phyloP scores from a whole-genome alignment of 208 protist genomes.

The Acanthamoeba triangularis region DNA sequence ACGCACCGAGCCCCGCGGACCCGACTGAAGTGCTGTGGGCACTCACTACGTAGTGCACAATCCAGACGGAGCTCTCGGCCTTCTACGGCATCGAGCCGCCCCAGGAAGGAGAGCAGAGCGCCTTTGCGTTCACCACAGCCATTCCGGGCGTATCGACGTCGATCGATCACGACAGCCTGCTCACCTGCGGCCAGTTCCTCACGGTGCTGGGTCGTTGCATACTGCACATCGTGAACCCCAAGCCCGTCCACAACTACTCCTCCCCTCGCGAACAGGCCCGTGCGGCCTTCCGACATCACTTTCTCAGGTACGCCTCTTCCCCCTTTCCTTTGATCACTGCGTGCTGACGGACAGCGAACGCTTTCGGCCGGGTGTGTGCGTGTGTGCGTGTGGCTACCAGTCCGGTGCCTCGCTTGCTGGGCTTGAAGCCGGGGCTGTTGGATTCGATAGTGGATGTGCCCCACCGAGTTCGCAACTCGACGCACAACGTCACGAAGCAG shows the following conservation, averaged over 20 bases:
- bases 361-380: background rate
- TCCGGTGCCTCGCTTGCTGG: slow-evolving; percentile 34
- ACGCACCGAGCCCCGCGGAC: background rate
- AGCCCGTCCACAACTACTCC: background rate
- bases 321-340: background rate
- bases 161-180: slow-evolving; percentile 14
- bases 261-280: background rate
- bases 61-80: slow-evolving; percentile 5
- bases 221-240: slow-evolving; percentile 4
- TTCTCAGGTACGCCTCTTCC: background rate
- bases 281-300: background rate
- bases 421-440: background rate
- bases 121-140: slow-evolving; percentile 2
- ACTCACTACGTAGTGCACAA: background rate
- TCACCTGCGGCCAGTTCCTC: slow-evolving; percentile 27
- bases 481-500: background rate
- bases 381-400: background rate
- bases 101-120: background rate
- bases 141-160: slow-evolving; percentile 1
- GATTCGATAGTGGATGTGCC: background rate
- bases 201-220: background rate
- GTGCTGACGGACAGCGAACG: too few relatives aligned
- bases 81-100: slow-evolving; percentile 3
- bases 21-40: too few relatives aligned
- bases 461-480: background rate